Conservation (phyloP, 257 asterid species). For the Rehmannia glutinosa region DNA sequence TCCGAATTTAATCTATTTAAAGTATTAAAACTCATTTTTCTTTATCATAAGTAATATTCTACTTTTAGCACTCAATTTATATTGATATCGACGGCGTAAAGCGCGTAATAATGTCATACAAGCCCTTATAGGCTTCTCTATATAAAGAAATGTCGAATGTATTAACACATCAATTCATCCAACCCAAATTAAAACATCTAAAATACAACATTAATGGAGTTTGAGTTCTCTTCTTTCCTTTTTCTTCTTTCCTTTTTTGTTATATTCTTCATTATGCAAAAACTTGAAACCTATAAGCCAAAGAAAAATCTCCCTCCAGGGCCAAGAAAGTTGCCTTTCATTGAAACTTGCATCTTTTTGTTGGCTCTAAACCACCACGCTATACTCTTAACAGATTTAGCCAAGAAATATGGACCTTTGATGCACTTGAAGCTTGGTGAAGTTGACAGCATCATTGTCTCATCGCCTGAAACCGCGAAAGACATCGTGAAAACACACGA, state of each 20-base stretch:
- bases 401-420: constrained; percentile 32
- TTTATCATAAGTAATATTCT: too few species aligned
- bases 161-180: too few species aligned
- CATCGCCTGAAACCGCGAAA: constrained; percentile 19
- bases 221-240: background rate
- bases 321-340: constrained; percentile 22
- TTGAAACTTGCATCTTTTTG: constrained; percentile 28
- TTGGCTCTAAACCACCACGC: background rate
- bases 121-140: too few species aligned
- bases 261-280: background rate
- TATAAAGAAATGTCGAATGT: too few species aligned
- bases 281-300: background rate
- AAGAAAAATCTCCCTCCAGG: constrained; percentile 21
- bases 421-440: constrained; percentile 32
- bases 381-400: constrained; percentile 8
- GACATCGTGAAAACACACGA: constrained; percentile 27
- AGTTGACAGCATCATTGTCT: constrained; percentile 14
- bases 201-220: too few species aligned
- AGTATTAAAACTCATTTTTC: too few species aligned
- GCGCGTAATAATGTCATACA: too few species aligned
- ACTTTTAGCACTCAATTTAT: too few species aligned
- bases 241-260: background rate
- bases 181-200: too few species aligned
- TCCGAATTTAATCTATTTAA: too few species aligned
- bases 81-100: too few species aligned